Base-by-base conservation (phyloP, 2,329 filamentous ascomycete genomes). In the Exophiala mesophila region DNA sequence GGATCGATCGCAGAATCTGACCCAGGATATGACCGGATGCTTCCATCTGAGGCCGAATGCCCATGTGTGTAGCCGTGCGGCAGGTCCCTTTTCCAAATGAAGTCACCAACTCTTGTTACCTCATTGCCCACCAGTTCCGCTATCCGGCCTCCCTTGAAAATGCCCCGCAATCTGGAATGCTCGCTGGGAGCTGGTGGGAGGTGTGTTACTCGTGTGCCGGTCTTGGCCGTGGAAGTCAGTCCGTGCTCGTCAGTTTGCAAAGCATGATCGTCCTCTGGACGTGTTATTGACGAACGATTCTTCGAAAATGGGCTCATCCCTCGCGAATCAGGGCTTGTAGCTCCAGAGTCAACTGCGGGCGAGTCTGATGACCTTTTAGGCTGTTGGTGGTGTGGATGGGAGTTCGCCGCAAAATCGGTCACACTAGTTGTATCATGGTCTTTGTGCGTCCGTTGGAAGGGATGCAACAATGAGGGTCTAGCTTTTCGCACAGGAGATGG, bases 111-210 rank as follows among this genome's bases (percentile, higher is more conserved):
- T 55, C 75, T 77, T 0, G 76, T 74, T 5, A 81, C 72, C 55
- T 83, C 80, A 47, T 71, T 73, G n/a, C 77, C 74, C 2, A 94
- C 76, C 20, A 87, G 74, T 20, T 78, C 84, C 47, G 87, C 85
- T 49, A 90, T 80, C 41, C 84, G 74, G 36, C 80, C 77, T 2
- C 81, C 82, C 64, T 88, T 90, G 64, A 95, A 83, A 35, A 95
- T 82, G 5, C 83, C 80, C 30, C 82, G 78, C 6, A 88, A 71
- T 24, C 77, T 79, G 7, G 77, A 78, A 43, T 49, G 28, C 64
- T 59, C 40, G 75, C 68, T 28, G 74, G 69, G 17, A 26, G 23
- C 6, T 7, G 23, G 7, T 57, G 52, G 41, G 60, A 68, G 13
- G 66, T 60, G 16, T 66, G 69, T 33, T 24, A 68, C 67, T 50